Conservation (phyloP, 805 yeast genomes). For the Metschnikowia henanensis region DNA sequence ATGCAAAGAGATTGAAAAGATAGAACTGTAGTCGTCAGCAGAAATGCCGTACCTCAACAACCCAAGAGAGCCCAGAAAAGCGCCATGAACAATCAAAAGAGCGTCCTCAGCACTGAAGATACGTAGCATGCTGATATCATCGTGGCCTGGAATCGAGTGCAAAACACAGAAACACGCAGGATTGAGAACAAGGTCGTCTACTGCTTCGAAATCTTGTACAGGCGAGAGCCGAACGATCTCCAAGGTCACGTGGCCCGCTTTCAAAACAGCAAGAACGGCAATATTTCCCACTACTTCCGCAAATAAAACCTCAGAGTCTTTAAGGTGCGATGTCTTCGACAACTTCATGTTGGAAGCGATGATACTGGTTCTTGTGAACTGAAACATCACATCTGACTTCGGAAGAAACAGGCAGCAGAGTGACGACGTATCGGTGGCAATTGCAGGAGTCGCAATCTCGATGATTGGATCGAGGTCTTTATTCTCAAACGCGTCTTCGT, state of each 20-base stretch:
- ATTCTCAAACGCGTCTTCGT: slow-evolving; percentile 16
- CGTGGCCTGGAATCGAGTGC: neutral
- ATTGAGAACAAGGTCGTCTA: neutral
- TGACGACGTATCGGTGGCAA: slow-evolving; percentile 20
- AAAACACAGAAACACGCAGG: neutral
- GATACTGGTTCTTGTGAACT: slow-evolving; percentile 25
- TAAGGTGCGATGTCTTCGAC: slow-evolving; percentile 1
- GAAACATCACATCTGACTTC: slow-evolving; percentile 21
- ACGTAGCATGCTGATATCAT: slow-evolving; percentile 6
- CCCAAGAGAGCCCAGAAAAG: slow-evolving; percentile 1
- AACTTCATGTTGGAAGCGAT: slow-evolving; percentile 22
- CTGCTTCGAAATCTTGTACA: neutral
- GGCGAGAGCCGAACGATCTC: neutral
- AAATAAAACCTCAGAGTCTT: slow-evolving; percentile 5
- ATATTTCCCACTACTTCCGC: slow-evolving; percentile 6
- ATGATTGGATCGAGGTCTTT: slow-evolving; percentile 22
- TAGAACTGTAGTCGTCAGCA: neutral
- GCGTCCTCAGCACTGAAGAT: neutral
- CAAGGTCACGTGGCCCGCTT: neutral
- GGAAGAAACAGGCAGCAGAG: slow-evolving; percentile 14
- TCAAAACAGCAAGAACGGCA: slow-evolving; percentile 4
- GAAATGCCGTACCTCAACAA: neutral
- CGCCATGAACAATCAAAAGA: slow-evolving; percentile 5
- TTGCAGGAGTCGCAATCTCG: slow-evolving; percentile 24
- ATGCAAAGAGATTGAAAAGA: neutral